Evolutionary conservation across 805 yeast species (phyloP).

Genomic region (Yarrowia osloensis): DNA sequence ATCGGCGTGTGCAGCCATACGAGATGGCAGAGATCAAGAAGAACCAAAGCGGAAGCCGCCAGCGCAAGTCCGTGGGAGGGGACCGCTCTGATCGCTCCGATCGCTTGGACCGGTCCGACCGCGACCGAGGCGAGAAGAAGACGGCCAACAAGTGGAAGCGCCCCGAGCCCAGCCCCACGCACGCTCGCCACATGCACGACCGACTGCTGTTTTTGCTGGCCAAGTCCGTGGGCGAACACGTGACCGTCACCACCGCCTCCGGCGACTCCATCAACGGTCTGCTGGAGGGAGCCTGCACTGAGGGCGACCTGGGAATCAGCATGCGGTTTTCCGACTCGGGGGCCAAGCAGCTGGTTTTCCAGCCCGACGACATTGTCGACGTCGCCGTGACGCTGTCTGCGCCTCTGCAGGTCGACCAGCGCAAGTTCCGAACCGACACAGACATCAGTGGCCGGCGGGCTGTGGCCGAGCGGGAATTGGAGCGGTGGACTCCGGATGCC

Average conservation of each 20-base stretch:
- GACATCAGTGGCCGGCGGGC: slow-evolving; percentile 63
- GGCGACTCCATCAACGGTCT: slow-evolving; percentile 64
- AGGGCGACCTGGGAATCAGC: slow-evolving; percentile 57
- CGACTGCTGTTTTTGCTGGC: slow-evolving; percentile 57
- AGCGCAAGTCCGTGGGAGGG: slow-evolving; percentile 31
- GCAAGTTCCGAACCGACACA: slow-evolving; percentile 72
- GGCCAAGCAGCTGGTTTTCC: slow-evolving; percentile 50
- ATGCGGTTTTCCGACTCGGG: slow-evolving; percentile 53
- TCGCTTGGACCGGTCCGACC: slow-evolving; percentile 28
- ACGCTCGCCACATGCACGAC: slow-evolving; percentile 51
- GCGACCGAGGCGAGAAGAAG: slow-evolving; percentile 24
- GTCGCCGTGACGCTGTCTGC: slow-evolving; percentile 17
- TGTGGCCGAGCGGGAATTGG: slow-evolving; percentile 68
- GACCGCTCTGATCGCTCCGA: slow-evolving; percentile 30
- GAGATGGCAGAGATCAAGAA: slow-evolving; percentile 31
- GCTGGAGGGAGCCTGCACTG: slow-evolving; percentile 50
- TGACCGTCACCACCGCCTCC: slow-evolving; percentile 59
- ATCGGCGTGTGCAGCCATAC: slow-evolving; percentile 29
- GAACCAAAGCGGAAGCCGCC: slow-evolving; percentile 31
- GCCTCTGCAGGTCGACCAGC: slow-evolving; percentile 19
- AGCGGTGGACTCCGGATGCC: slow-evolving; percentile 81
- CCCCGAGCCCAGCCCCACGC: slow-evolving; percentile 22
- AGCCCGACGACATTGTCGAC: slow-evolving; percentile 45
- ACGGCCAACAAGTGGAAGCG: slow-evolving; percentile 29
- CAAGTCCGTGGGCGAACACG: slow-evolving; percentile 60